Base-by-base conservation (phyloP, 2,329 filamentous ascomycete genomes). In the Aspergillaceae sp. region DNA sequence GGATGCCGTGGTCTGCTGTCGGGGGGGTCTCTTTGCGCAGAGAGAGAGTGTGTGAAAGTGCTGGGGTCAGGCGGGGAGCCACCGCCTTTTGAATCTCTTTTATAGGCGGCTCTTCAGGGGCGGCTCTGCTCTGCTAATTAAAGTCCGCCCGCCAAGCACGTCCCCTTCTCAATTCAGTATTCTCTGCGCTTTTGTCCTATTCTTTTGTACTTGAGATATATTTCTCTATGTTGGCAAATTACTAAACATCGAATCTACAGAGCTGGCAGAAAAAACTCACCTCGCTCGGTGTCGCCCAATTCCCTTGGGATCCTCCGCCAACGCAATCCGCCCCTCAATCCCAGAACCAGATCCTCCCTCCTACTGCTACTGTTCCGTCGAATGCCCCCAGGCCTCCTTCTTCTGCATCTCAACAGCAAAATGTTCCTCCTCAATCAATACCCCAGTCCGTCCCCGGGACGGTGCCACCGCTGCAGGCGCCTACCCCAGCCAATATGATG, bases 191-290 rank as follows among this genome's bases (percentile, higher is more conserved):
- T 19, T 19, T 19, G 19, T 19, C 19, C 19, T 19, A 19, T 19
- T 19, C 1, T 19, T 19, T 19, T 19, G 19, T 1, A 1, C 2
- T 19, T 19, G 19, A 19, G 19, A 19, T 19, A 19, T 19, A 19
- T 19, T 19, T 2, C 19, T 19, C 19, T 19, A 19, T 19, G 19
- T 19, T 19, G 19, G 19, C 19, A 19, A 19, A 19, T 19, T 19
- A 19, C 19, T 19, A 2, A 19, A 19, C 19, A 19, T 19, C 19
- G 28, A 26, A 5, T 29, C 29, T 40, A 51, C 64, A 97, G 90
- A 87, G 84, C 71, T 98, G 92, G 92, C 90, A 97, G 74, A 77
- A 83, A 59, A 96, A 94, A 69, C 77, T 98, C 33, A 86, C 90
- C 1, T 81, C 82, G 56, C 82, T 94, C 54, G 82, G 85, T 55